Evolutionary conservation across 2,329 filamentous ascomycete genomes (phyloP).

Genomic region (Thielaviopsis euricoi): DNA sequence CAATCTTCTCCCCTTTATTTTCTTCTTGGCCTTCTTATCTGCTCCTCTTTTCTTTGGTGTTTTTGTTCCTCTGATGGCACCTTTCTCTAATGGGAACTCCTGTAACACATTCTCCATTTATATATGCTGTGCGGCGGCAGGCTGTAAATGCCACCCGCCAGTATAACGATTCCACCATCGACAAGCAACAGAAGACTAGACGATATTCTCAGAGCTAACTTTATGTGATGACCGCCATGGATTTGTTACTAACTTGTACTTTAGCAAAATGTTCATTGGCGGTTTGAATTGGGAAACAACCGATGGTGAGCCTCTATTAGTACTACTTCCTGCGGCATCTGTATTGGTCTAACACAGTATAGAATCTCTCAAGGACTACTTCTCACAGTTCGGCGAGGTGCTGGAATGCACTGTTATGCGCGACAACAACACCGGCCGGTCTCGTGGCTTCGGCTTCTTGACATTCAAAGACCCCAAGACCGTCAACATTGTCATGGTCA

Average conservation of each 20-base stretch:
- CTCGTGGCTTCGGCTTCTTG: constrained; percentile 89
- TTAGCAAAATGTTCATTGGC: constrained; percentile 98
- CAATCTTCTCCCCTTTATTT: too few relatives aligned
- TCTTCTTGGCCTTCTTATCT: neutral
- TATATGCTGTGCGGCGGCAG: neutral
- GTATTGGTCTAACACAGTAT: constrained; percentile 12
- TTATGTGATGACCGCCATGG: neutral
- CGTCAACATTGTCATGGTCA: constrained; percentile 98
- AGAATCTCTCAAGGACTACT: constrained; percentile 96
- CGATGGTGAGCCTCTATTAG: constrained; percentile 51
- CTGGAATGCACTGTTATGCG: constrained; percentile 99
- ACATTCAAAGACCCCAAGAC: constrained; percentile 97
- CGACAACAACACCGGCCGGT: constrained; percentile 82
- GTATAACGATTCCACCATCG: neutral
- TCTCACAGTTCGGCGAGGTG: constrained; percentile 94
- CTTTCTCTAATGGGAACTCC: neutral
- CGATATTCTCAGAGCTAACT: neutral
- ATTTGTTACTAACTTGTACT: constrained; percentile 1
- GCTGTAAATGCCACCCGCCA: neutral
- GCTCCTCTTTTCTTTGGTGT: too few relatives aligned
- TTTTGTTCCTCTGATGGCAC: neutral
- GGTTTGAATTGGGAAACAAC: constrained; percentile 98
- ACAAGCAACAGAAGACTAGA: neutral
- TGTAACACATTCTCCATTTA: neutral
- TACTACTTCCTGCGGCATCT: neutral